Evolutionary conservation across 495 filamentous ascomycete species (phyloP), one percentile per base, ranked within the genome.

Genomic region (Aspergillus haitiensis): DNA sequence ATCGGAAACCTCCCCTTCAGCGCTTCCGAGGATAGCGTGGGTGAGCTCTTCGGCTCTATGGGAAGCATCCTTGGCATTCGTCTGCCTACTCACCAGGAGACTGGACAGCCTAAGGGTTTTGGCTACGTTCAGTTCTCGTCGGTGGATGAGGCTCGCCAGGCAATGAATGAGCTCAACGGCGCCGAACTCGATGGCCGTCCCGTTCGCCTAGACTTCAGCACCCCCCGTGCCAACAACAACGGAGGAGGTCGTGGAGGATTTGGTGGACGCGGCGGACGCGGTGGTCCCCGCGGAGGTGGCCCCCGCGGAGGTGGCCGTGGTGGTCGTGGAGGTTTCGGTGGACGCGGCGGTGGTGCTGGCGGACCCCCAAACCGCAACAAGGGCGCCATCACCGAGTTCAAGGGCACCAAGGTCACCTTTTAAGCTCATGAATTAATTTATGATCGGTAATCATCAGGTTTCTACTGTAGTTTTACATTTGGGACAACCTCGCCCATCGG

Each of bases 391-490:
- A 86, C 88, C 39, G 89, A 91, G 74, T 97, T 93, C 83, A 82
- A 90, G 78, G 94, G 94, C 68, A 88, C 87, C 82, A 96, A 95
- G 86, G 86, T 84, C 74, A 94, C 88, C 64, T 97, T 98, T 72
- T 90, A 88, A 83, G 64, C 60, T 59, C 56, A 53, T 51, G 40
- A 46, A 35, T 31, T 59, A n/a, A 42, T 58, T 61, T 7, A 44
- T 52, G 39, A 35, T 40, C 39, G 6, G 42, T 58, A 7, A 12
- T 65, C 62, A 61, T 52, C 52, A 21, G 31, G 60, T 62, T 68
- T 64, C 66, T 53, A 58, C 55, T 52, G 37, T 45, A 40, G 39
- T 64, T 44, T 21, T n/a, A 16, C 44, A 54, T 46, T 15, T 32
- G 21, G 49, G 49, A 52, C 32, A 53, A 48, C 49, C 27, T 58